phyloP scores from a whole-genome alignment of 202 grass and related monocot genomes.

The Musa balbisiana region DNA sequence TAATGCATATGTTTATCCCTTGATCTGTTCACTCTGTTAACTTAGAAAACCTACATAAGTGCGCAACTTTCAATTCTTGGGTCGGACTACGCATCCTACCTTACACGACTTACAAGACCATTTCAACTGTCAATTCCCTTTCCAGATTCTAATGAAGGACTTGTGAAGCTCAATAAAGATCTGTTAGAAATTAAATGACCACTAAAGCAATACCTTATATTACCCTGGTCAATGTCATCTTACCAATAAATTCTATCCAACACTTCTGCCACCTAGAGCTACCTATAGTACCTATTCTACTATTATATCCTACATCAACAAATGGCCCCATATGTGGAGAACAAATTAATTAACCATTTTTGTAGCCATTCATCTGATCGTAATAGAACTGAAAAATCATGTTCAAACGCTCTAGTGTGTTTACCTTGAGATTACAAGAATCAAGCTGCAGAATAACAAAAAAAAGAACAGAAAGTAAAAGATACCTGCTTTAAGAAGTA shows the following conservation, averaged over 20 bases:
- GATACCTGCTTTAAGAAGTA: conserved; percentile 93
- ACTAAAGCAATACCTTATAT: background rate
- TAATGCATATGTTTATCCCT: background rate
- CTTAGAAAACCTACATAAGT: background rate
- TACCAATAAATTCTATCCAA: background rate
- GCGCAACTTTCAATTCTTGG: no score
- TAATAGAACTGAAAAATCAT: background rate
- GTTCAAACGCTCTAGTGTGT: background rate
- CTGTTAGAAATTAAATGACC: background rate
- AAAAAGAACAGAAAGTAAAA: background rate
- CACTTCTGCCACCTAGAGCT: background rate
- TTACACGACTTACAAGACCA: no score
- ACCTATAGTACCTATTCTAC: background rate
- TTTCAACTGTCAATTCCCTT: no score
- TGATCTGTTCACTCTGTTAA: background rate
- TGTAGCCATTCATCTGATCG: background rate
- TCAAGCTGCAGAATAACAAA: background rate
- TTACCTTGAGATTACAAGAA: background rate
- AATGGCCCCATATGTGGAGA: background rate
- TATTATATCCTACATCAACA: background rate
- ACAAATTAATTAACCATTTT: background rate
- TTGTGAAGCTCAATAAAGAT: no score
- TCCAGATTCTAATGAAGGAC: no score
- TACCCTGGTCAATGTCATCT: background rate
- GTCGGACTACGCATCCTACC: no score